phyloP scores from a whole-genome alignment of 2,329 filamentous ascomycete genomes.

The Clonostachys solani region DNA sequence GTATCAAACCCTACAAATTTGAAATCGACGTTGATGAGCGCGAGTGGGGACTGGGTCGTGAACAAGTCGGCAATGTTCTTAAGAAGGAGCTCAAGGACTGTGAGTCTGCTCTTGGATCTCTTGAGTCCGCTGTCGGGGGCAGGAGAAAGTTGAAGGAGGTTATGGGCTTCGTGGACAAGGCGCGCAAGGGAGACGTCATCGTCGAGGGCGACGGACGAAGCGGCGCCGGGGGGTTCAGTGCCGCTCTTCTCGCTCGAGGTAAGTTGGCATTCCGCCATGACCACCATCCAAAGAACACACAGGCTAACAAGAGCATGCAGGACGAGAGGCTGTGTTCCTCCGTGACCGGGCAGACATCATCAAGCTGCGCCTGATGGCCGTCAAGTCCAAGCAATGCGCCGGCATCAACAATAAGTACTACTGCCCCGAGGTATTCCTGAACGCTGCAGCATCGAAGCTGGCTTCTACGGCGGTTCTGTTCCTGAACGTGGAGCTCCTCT shows the following conservation, averaged over 20 bases:
- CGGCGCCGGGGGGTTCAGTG: constrained; percentile 91
- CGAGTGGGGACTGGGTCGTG: constrained; percentile 83
- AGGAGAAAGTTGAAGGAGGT: constrained; percentile 85
- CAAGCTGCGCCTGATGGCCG: constrained; percentile 81
- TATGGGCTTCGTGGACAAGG: constrained; percentile 84
- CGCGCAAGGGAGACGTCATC: constrained; percentile 77
- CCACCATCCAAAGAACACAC: too few species aligned
- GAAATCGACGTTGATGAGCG: constrained; percentile 91
- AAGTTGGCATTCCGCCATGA: constrained; percentile 16
- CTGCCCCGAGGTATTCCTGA: constrained; percentile 96
- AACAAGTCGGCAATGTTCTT: constrained; percentile 76
- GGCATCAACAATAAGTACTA: constrained; percentile 87
- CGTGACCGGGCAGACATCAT: constrained; percentile 87
- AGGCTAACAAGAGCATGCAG: constrained; percentile 33
- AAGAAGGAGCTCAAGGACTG: constrained; percentile 84
- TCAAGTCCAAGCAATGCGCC: constrained; percentile 88
- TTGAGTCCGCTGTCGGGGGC: constrained; percentile 77
- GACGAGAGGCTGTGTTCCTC: constrained; percentile 89
- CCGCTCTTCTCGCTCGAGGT: constrained; percentile 81
- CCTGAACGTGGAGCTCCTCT: constrained; percentile 92
- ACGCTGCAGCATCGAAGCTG: constrained; percentile 91
- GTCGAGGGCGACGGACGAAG: constrained; percentile 72
- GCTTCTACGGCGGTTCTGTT: constrained; percentile 94
- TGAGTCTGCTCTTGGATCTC: constrained; percentile 68
- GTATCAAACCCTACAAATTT: constrained; percentile 98